Evolutionary conservation across 2,329 filamentous ascomycete species (phyloP), one percentile per base, ranked within the genome.

Genomic region (Ophiostoma perfectum): DNA sequence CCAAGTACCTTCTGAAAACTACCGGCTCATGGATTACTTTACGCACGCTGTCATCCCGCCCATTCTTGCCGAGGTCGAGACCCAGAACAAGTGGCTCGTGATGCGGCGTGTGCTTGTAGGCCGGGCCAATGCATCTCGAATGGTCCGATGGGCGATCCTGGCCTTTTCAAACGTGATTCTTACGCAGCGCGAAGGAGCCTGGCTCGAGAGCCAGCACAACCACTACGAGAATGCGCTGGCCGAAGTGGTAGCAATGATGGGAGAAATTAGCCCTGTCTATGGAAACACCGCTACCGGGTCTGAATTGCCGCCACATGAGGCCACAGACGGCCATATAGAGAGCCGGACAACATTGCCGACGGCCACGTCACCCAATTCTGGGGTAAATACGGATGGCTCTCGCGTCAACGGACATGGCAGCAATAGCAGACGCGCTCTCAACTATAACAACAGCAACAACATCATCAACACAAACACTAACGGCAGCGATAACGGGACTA

Each of bases 61-160:
- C 0, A 84, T 85, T 41, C 77, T 85, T 4, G 80, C 81, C 18
- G 81, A 84, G 64, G 80, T 85, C 0, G 84, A 85, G 71, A 82
- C 81, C 6, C 80, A 82, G 67, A 81, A 81, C 71, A 82, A 80
- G 66, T 85, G 83, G 83, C 76, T 80, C 2, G 77, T 79, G 0
- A 82, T 83, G 72, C 77, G 83, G 5, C 80, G 82, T 63, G 77
- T 81, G 42, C 78, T 85, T 18, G 77, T 81, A 0, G 76, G 79
- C 2, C 83, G 84, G 79, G 79, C 82, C 3, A 76, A 76, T 18
- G 75, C 78, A 8, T 84, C 82, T 0, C 72, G 76, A 3, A 80
- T 85, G 76, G 80, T 85, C 4, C 75, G 76, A 16, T 78, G 78
- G 71, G 81, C 83, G 6, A 81, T 84, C 36, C 75, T 84, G 70